A percentile compares a stretch with the other conserved stretches of the same genome.
Evolutionary conservation across 495 filamentous ascomycete species (phyloP).

Genomic region (Poronia punctata): DNA sequence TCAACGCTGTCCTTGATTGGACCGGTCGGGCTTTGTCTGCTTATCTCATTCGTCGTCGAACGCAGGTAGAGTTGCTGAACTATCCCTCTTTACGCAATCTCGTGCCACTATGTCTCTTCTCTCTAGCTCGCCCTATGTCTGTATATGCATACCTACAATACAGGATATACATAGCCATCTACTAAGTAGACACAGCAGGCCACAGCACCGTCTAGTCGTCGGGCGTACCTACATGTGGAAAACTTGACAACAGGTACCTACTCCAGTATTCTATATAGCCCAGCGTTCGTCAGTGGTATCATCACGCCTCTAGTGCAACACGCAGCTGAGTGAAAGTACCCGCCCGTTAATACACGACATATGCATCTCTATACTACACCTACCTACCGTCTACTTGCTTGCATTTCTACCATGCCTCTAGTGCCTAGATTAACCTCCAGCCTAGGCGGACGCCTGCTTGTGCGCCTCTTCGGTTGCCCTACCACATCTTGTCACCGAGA

Average conservation of each 20-base stretch:
- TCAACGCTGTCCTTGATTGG: not conserved
- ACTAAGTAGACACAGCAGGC: no score
- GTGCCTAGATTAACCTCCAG: slow-evolving; percentile 1
- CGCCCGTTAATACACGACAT: no score
- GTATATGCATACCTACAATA: not conserved
- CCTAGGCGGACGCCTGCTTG: slow-evolving; percentile 3
- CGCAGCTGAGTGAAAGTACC: not conserved
- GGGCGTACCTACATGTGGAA: not conserved
- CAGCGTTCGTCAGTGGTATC: no score
- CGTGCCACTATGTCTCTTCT: not conserved
- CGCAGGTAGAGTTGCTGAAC: not conserved
- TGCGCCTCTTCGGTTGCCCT: slow-evolving; percentile 1
- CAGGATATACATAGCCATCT: no score
- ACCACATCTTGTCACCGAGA: not conserved
- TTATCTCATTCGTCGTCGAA: not conserved
- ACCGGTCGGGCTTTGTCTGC: not conserved
- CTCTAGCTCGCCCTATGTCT: slow-evolving; percentile 4
- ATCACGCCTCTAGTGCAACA: no score
- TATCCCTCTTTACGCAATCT: not conserved
- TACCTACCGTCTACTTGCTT: no score
- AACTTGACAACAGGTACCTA: not conserved
- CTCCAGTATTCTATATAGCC: no score
- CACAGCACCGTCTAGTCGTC: no score
- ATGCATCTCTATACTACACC: not conserved
- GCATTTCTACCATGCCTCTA: no score